Percentiles rank a stretch among this genome's conserved stretches.
Conservation (phyloP, 495 filamentous ascomycete species). For the Neurospora sp. region DNA sequence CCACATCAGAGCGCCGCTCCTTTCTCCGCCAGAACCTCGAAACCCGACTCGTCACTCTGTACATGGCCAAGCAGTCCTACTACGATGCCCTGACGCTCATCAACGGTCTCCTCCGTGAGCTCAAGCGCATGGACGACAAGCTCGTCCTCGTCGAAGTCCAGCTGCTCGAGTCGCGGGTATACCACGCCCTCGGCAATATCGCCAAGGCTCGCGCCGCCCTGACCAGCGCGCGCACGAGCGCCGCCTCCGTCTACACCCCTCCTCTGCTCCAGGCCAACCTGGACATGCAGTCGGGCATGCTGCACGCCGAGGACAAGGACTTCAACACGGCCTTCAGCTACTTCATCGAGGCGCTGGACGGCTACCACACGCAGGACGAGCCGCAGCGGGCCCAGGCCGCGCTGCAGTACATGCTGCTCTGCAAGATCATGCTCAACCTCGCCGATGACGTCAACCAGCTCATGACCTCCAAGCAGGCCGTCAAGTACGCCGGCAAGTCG, state of each 20-base stretch:
- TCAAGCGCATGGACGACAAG: slow-evolving; percentile 98
- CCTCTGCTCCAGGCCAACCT: slow-evolving; percentile 90
- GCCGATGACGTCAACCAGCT: slow-evolving; percentile 90
- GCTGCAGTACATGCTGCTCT: slow-evolving; percentile 98
- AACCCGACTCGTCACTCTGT: slow-evolving; percentile 83
- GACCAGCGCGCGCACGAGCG: slow-evolving; percentile 86
- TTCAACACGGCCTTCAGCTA: slow-evolving; percentile 98
- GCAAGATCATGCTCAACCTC: slow-evolving; percentile 98
- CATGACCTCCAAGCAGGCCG: slow-evolving; percentile 87
- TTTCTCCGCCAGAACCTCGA: slow-evolving; percentile 98
- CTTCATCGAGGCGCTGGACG: slow-evolving; percentile 97
- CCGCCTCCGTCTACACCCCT: slow-evolving; percentile 93
- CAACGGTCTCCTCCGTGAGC: slow-evolving; percentile 86
- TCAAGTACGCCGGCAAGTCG: slow-evolving; percentile 87
- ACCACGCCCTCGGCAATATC: slow-evolving; percentile 94
- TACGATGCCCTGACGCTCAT: slow-evolving; percentile 95
- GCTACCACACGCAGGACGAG: slow-evolving; percentile 89
- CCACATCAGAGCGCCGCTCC: slow-evolving; percentile 77
- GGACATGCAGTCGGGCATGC: slow-evolving; percentile 98
- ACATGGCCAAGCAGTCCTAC: slow-evolving; percentile 93
- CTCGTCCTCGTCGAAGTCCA: slow-evolving; percentile 98
- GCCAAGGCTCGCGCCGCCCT: slow-evolving; percentile 92
- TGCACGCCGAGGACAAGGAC: slow-evolving; percentile 96
- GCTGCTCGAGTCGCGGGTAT: slow-evolving; percentile 90
- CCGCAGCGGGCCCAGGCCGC: slow-evolving; percentile 75